A percentile compares a stretch with the other conserved stretches of the same genome.
Conservation (phyloP, 768 basidiomycete genomes). For the Tricholoma furcatifolium region DNA sequence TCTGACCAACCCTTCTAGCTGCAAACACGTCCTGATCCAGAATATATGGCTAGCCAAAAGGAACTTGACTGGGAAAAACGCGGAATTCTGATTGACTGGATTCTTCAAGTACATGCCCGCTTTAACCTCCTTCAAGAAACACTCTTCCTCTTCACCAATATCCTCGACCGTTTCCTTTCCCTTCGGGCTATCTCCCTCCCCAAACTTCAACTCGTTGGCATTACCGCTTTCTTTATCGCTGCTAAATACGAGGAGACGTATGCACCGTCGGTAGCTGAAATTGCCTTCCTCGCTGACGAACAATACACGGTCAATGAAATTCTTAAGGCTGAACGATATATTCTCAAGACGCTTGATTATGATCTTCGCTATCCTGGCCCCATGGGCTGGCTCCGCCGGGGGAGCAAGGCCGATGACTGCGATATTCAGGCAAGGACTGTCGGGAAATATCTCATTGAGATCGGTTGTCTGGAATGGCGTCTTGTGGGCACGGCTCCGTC, state of each 20-base stretch:
- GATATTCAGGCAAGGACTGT: slow-evolving; percentile 83
- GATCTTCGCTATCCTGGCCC: slow-evolving; percentile 86
- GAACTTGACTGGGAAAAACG: slow-evolving; percentile 91
- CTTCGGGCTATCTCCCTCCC: slow-evolving; percentile 72
- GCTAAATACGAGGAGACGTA: slow-evolving; percentile 94
- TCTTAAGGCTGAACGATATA: slow-evolving; percentile 84
- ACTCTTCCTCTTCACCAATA: slow-evolving; percentile 84
- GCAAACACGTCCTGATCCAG: slow-evolving; percentile 72
- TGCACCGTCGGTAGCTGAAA: slow-evolving; percentile 79
- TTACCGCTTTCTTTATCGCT: slow-evolving; percentile 84
- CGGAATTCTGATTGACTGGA: slow-evolving; percentile 87
- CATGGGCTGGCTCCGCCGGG: slow-evolving; percentile 83
- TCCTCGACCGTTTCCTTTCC: slow-evolving; percentile 76
- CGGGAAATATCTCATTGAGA: slow-evolving; percentile 90
- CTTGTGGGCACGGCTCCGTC: slow-evolving; percentile 76
- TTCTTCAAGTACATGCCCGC: slow-evolving; percentile 86
- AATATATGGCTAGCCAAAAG: slow-evolving; percentile 83
- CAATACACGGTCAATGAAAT: slow-evolving; percentile 80
- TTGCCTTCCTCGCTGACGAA: slow-evolving; percentile 76
- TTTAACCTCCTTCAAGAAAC: slow-evolving; percentile 90
- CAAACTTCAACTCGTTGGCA: slow-evolving; percentile 90
- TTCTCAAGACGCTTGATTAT: slow-evolving; percentile 84
- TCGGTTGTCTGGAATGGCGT: slow-evolving; percentile 78
- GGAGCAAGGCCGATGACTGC: slow-evolving; percentile 93
- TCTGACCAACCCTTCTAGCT: slow-evolving; percentile 41